Base-by-base conservation (phyloP, 2,329 filamentous ascomycete genomes). In the Monilinia polystroma region DNA sequence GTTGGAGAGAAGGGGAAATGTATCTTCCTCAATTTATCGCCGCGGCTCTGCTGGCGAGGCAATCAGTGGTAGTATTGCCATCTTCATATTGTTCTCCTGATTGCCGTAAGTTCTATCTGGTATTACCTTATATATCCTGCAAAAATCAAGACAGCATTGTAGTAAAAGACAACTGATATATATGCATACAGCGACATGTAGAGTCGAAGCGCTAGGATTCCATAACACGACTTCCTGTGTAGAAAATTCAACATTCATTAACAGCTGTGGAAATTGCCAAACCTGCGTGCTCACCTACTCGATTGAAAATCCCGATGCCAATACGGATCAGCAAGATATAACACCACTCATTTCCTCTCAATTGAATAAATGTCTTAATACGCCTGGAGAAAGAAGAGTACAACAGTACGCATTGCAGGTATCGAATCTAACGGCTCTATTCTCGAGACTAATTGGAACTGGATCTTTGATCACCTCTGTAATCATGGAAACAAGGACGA, bases 201-300 rank as follows among this genome's bases (percentile, higher is more conserved):
- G 68, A 59, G 64, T 52, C 16, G 69, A 72, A 14, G 57, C 70
- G 11, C n/a, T 41, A 7, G 53, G 29, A 3, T 74, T 73, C 57
- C 60, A 72, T 43, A 23, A 26, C 12, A 45, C 65, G 3, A 68
- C 66, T 4, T 72, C 69, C 0, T 75, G 73, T 68, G 59, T 67
- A 5, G 51, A 62, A 12, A 70, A 69, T n/a, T 74, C 73, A 1
- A 53, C 60, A 43, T 75, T 73, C 59, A 67, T 75, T 20, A 67
- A 52, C 26, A 70, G 70, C 38, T 75, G 73, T 41, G 72, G 72
- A 12, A 54, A 54, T 2, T 75, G 72, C 47, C 72, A 74, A 66
- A 52, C 64, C 66, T 74, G 73, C 49, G 68, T 75, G 26, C 26
- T 63, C 18, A 66, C 32, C 16, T 72, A 73, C 45, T 64, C 69